phyloP scores from a whole-genome alignment of 2,329 filamentous ascomycete genomes.

The Aspergillus pseudoterreus region DNA sequence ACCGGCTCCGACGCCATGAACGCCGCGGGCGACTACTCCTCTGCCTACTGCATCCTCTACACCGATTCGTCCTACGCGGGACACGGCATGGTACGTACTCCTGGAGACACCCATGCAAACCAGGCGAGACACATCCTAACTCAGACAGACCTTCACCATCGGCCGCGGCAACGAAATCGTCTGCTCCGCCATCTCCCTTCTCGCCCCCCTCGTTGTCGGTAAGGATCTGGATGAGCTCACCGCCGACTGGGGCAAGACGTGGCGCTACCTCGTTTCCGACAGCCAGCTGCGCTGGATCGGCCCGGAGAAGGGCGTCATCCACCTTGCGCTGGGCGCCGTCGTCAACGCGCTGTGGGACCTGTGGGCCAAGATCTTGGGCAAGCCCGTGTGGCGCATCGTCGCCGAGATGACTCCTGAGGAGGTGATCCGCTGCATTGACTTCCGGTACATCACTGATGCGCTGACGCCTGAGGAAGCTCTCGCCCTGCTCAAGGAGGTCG shows the following conservation, averaged over 20 bases:
- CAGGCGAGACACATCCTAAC: conserved; percentile 1
- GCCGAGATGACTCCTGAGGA: conserved; percentile 87
- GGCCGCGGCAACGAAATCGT: conserved; percentile 86
- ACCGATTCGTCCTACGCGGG: conserved; percentile 60
- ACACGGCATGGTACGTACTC: conserved; percentile 40
- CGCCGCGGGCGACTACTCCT: conserved; percentile 84
- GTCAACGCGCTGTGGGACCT: conserved; percentile 93
- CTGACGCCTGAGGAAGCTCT: conserved; percentile 81
- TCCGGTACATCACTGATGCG: conserved; percentile 92
- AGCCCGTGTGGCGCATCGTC: conserved; percentile 88
- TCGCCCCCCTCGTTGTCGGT: conserved; percentile 71
- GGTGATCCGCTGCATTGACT: conserved; percentile 84
- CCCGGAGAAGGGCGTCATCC: conserved; percentile 89
- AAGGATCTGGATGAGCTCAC: conserved; percentile 74
- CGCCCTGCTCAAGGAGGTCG: conserved; percentile 62
- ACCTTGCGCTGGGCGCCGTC: conserved; percentile 82
- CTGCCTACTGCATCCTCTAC: conserved; percentile 88
- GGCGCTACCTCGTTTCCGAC: conserved; percentile 88
- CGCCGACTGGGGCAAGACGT: conserved; percentile 79
- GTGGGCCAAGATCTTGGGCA: conserved; percentile 82
- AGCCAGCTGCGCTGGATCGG: conserved; percentile 91
- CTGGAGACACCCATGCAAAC: not conserved
- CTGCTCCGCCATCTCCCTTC: conserved; percentile 74
- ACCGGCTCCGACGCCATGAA: conserved; percentile 98
- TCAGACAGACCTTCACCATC: conserved; percentile 42